Conservation (phyloP, 2,329 filamentous ascomycete species). For the Erysiphe pisi region DNA sequence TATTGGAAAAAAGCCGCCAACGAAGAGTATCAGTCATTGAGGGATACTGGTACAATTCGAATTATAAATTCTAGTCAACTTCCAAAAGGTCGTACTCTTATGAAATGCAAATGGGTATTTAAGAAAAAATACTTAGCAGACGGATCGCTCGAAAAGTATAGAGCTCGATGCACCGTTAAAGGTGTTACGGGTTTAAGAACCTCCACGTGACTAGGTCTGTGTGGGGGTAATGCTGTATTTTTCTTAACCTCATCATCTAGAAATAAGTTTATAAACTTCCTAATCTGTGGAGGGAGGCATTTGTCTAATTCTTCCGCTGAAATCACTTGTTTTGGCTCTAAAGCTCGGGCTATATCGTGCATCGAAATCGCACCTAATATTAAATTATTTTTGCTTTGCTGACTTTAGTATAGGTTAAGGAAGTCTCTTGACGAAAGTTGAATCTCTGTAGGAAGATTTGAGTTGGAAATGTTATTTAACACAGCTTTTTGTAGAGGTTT, state of each 20-base stretch:
- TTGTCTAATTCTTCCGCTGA: too few relatives aligned
- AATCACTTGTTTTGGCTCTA: too few relatives aligned
- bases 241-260: neutral
- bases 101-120: constrained; percentile 20
- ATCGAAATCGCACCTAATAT: too few relatives aligned
- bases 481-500: too few relatives aligned
- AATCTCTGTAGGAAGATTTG: too few relatives aligned
- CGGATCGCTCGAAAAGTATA: constrained; percentile 5
- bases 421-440: too few relatives aligned
- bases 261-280: neutral
- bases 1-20: neutral
- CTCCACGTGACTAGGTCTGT: too few relatives aligned
- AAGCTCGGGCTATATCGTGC: too few relatives aligned
- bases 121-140: neutral
- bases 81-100: neutral
- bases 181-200: too few relatives aligned
- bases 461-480: too few relatives aligned
- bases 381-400: too few relatives aligned
- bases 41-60: neutral
- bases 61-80: neutral
- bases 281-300: neutral
- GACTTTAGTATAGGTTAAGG: too few relatives aligned
- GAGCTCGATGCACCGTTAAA: constrained; percentile 10
- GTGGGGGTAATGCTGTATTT: neutral
- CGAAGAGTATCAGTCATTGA: neutral